Base-by-base conservation (phyloP, 192 early-diverging fungal species). In the Entomortierella parvispora region DNA sequence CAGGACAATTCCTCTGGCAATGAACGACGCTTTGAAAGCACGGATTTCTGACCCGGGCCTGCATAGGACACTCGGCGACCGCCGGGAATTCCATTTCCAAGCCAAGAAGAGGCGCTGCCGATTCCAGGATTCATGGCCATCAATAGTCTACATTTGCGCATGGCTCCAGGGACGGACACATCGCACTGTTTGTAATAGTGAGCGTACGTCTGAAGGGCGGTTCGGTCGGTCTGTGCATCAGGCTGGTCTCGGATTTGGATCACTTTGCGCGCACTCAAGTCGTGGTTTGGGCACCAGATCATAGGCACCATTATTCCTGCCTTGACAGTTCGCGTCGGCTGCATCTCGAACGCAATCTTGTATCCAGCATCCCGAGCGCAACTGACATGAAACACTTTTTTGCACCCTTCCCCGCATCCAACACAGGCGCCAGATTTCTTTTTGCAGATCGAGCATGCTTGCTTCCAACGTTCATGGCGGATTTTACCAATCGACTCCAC, bases 401-500 rank as follows among this genome's bases (percentile, higher is more conserved):
- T 62, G 53, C 86, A 87, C 2, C 74, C 80, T 9, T 66, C 74
- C 15, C 84, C 70, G 50, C 79, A 87, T 0, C 68, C 37, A 15
- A 84, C 57, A 55, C 79, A 83, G 1, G 76, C 82, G 15, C 86
- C 86, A 23, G 61, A 44, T 25, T 68, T 62, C 29, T 68, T 42
- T 33, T 68, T 69, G 32, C 76, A 81, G 31, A 81, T 69, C 2
- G 56, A 71, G 51, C 79, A 82, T 12, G 65, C 65, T 40, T 87
- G 64, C 42, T 66, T 68, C 80, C 82, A 83, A 15, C 81, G 65
- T 5, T 78, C 66, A 26, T 63, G 63, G n/a, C 69, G 53, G 9
- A 90, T 80, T 29, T 69, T 61, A 1, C 79, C 72, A 37, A 86
- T 80, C 34, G 80, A 84, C 54, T 88, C 87, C 0, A 88, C 63